These are phyloP conservation scores for Phytophthora macrochlamydospora DNA, from an alignment of 352 stramenopile genomes.

Conservation along the genomic window DNA sequence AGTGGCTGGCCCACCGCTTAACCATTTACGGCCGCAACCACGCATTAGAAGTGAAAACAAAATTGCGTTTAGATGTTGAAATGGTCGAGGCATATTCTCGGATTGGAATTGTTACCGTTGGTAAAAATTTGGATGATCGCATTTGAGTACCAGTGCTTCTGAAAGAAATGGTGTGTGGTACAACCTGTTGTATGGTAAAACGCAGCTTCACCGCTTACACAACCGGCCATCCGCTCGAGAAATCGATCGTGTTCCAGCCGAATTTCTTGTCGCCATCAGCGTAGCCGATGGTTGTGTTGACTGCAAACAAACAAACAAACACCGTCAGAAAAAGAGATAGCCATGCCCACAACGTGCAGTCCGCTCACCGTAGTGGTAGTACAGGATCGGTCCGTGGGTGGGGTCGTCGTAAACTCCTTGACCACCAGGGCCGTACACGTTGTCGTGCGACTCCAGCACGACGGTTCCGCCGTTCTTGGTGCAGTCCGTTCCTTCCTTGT, in stretches of 20 bases:
- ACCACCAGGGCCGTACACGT: constrained; percentile 46
- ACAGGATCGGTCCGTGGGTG: constrained; percentile 45
- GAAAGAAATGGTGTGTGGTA: too few relatives aligned
- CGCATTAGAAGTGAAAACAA: not conserved
- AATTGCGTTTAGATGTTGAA: not conserved
- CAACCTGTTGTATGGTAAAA: too few relatives aligned
- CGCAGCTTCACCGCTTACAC: constrained; percentile 16
- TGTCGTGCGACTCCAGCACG: constrained; percentile 45
- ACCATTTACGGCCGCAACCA: not conserved
- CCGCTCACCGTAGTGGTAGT: constrained; percentile 57
- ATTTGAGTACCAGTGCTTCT: too few relatives aligned
- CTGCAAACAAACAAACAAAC: constrained; percentile 20
- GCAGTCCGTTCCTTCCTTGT: constrained; percentile 39
- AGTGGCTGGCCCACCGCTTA: constrained; percentile 44
- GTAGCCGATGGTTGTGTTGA: constrained; percentile 48
- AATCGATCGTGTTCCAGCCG: constrained; percentile 55
- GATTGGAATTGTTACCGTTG: too few relatives aligned
- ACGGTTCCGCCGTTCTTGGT: constrained; percentile 40
- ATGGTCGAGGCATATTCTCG: not conserved
- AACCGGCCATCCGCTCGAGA: constrained; percentile 48
- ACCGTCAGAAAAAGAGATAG: not conserved
- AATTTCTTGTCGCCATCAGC: constrained; percentile 51
- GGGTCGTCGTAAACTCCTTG: constrained; percentile 54
- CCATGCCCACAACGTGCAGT: not conserved
- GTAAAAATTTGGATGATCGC: too few relatives aligned